These are phyloP conservation scores for Sclerotinia subarctica DNA, from an alignment of 2,329 filamentous ascomycete genomes.

Conservation along the genomic window DNA sequence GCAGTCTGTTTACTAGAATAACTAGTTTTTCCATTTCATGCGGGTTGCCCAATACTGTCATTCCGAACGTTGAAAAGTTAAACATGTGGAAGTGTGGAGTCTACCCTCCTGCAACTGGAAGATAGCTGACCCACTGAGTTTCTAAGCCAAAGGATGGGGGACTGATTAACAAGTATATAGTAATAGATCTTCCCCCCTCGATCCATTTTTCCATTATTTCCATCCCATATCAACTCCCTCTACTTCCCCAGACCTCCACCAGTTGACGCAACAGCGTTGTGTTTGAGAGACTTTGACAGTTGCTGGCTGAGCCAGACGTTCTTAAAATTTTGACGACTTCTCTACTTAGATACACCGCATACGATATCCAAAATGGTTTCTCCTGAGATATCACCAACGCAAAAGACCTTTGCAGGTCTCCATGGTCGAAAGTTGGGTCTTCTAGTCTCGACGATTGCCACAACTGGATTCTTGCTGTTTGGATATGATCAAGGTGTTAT, in stretches of 20 bases:
- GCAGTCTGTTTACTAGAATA: constrained; percentile 3
- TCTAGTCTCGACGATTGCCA: constrained; percentile 67
- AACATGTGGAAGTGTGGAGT: constrained; percentile 19
- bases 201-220: neutral
- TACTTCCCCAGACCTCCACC: constrained; percentile 8
- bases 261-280: constrained; percentile 17
- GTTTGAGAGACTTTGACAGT: constrained; percentile 10
- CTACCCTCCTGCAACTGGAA: neutral
- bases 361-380: constrained; percentile 1
- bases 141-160: constrained; percentile 17
- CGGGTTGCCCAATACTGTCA: constrained; percentile 11
- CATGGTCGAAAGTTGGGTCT: constrained; percentile 63
- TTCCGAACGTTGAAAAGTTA: constrained; percentile 14
- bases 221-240: constrained; percentile 7
- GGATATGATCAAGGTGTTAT: constrained; percentile 89
- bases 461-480: constrained; percentile 79
- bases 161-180: constrained; percentile 17
- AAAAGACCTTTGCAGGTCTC: constrained; percentile 52
- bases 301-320: constrained; percentile 18
- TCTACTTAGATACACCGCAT: neutral
- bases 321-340: constrained; percentile 16
- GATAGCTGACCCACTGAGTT: constrained; percentile 2
- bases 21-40: neutral
- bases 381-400: constrained; percentile 8
- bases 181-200: constrained; percentile 1